Evolutionary conservation across 352 stramenopile genomes (phyloP).

Genomic region (Aphanomyces astaci): DNA sequence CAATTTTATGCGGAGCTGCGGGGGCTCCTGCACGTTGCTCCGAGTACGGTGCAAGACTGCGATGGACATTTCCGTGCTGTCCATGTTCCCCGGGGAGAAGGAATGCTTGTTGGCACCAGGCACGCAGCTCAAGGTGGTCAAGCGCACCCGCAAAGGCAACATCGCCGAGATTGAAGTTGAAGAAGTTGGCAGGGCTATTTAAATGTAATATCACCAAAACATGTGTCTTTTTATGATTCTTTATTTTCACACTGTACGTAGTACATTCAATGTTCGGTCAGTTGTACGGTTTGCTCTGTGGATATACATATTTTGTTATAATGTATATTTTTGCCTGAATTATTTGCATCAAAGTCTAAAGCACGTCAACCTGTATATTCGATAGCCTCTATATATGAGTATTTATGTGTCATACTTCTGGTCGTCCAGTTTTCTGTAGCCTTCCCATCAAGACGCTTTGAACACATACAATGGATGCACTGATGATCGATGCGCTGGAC

Average conservation of each 20-base stretch:
- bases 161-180: conserved; percentile 15
- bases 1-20: conserved; percentile 9
- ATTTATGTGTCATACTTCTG: not conserved
- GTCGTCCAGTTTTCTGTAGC: not conserved
- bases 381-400: not conserved
- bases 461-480: not conserved
- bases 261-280: not conserved
- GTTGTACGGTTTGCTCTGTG: not conserved
- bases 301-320: not conserved
- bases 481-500: not conserved
- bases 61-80: conserved; percentile 18
- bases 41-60: conserved; percentile 8
- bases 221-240: not conserved
- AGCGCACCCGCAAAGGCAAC: not conserved
- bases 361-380: not conserved
- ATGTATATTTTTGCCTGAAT: no score
- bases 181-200: conserved; percentile 13
- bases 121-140: conserved; percentile 14
- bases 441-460: not conserved
- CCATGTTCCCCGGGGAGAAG: conserved; percentile 12
- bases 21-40: conserved; percentile 1
- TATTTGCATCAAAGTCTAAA: no score
- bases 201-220: not conserved
- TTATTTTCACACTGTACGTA: no score
- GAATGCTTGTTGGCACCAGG: conserved; percentile 10